Evolutionary conservation across 2,329 filamentous ascomycete species (phyloP), one percentile per base, ranked within the genome.

Genomic region (Paradendryphiella salina): DNA sequence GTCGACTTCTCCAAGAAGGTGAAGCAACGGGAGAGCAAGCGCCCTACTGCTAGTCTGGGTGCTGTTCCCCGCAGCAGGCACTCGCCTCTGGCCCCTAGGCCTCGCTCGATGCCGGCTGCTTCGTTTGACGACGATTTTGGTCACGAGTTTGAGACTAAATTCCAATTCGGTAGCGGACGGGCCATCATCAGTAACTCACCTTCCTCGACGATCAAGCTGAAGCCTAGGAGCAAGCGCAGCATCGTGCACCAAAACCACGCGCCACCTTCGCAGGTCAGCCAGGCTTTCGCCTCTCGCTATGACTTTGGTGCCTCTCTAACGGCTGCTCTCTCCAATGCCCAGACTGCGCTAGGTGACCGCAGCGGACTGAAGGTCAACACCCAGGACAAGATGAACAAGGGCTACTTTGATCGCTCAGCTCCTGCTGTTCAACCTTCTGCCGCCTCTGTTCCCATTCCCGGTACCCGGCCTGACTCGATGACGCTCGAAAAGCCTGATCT

Each of bases 251-350:
- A 82, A 46, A 85, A 89, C 57, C 70, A 76, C 35, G 76, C 77
- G 14, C 69, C 74, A 34, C 76, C 72, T 31, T 75, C 76, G 60
- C 81, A 63, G 73, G 78, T 65, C 71, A 85, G 85, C 20, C 85
- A 89, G 63, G 88, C 87, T 14, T 96, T 97, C 72, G 89, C 90
- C 38, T 92, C 92, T 73, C 88, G 94, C 46, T 99, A 99, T 72
- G 93, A 97, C 76, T 97, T 99, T 72, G 87, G 89, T 54, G 90
- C 90, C n/a, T 97, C 94, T 0, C 81, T 97, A 23, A 86, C 82
- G 45, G 90, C 91, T 43, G 91, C 90, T 10, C 87, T 93, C 69
- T 85, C 87, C 66, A 86, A 84, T 21, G 86, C 87, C 38, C 88
- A 89, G 67, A 85, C 84, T 57, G 78, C 79, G 11, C 75, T 82